phyloP scores from a whole-genome alignment of 345 rosid genomes.

The Aquilaria sinensis region DNA sequence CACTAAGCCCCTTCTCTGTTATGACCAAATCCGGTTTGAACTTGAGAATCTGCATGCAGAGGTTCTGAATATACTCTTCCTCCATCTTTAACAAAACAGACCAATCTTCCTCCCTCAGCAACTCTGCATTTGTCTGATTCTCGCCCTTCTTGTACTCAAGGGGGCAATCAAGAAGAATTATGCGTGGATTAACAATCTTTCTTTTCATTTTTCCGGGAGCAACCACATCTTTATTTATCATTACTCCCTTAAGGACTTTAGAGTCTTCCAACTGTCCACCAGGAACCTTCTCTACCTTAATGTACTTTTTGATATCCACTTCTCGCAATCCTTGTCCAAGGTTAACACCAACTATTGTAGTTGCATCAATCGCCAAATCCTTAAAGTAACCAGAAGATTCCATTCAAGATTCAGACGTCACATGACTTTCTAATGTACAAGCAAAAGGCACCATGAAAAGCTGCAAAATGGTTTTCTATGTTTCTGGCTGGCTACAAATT shows the following conservation, averaged over 20 bases:
- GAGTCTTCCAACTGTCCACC: constrained; percentile 98
- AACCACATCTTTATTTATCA: constrained; percentile 91
- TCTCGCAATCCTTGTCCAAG: constrained; percentile 96
- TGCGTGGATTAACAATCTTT: constrained; percentile 75
- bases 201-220: constrained; percentile 97
- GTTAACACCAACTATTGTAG: constrained; percentile 76
- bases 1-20: constrained; percentile 97
- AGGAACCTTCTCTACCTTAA: constrained; percentile 92
- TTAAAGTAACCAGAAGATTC: constrained; percentile 16
- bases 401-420: too few species aligned
- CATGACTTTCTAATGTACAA: too few species aligned
- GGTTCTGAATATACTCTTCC: constrained; percentile 82
- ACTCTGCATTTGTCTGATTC: constrained; percentile 94
- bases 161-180: constrained; percentile 90
- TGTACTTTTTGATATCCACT: constrained; percentile 89
- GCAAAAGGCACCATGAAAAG: too few species aligned
- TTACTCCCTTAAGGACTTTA: constrained; percentile 85
- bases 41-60: constrained; percentile 77
- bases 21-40: constrained; percentile 88
- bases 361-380: constrained; percentile 97
- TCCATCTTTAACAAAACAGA: constrained; percentile 76
- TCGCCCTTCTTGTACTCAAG: constrained; percentile 98
- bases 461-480: too few species aligned
- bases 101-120: constrained; percentile 95
- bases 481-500: too few species aligned